phyloP scores from a whole-genome alignment of 345 rosid genomes.

The Erysimum cheiranthoides region DNA sequence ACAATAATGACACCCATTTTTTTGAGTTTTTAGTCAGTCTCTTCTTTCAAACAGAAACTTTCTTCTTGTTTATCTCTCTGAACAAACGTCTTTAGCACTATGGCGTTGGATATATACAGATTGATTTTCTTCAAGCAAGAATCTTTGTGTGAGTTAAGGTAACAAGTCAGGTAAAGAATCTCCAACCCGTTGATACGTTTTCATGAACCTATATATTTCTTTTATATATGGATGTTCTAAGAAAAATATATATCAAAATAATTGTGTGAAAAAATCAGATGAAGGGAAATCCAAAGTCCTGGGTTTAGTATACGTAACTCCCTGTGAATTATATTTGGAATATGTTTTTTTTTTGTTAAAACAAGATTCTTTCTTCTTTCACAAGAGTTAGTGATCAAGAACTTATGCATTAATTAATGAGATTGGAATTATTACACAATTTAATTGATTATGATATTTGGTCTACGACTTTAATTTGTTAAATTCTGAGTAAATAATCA shows the following conservation, averaged over 20 bases:
- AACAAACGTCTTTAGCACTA: constrained; percentile 48
- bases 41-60: constrained; percentile 9
- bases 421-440: constrained; percentile 32
- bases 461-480: constrained; percentile 16
- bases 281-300: constrained; percentile 35
- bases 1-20: constrained; percentile 67
- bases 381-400: constrained; percentile 34
- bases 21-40: neutral
- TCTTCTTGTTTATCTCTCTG: constrained; percentile 34
- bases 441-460: constrained; percentile 28
- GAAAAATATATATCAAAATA: neutral
- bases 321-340: constrained; percentile 10
- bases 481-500: constrained; percentile 12
- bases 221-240: neutral
- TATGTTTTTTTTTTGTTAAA: neutral
- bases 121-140: constrained; percentile 33
- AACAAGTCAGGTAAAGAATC: constrained; percentile 46
- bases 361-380: constrained; percentile 34
- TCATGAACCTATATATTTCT: constrained; percentile 22
- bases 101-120: constrained; percentile 35
- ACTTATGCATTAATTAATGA: constrained; percentile 26
- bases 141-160: constrained; percentile 35
- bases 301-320: constrained; percentile 35
- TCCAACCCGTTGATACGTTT: constrained; percentile 31
- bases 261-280: neutral